Evolutionary conservation across 805 yeast species (phyloP), one percentile per base, ranked within the genome.

Genomic region (Saturnispora zaruensis): DNA sequence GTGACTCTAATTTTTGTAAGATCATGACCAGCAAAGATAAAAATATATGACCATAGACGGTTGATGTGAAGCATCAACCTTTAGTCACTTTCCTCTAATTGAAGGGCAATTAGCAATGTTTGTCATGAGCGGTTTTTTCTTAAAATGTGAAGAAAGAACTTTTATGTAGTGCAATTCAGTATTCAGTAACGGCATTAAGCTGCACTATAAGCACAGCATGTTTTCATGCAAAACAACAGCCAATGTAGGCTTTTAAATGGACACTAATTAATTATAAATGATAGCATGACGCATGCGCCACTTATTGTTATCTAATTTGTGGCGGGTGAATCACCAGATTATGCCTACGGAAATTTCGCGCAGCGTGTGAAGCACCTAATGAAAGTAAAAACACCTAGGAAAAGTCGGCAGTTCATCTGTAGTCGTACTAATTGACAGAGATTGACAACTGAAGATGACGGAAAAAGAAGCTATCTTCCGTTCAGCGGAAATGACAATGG

Each of bases 401-500:
- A 43, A 30, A 30, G 28, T 26, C 36, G 33, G 46, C 32, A 30
- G 28, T 43, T 30, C 46, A 28, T 30, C 20, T 20, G n/a, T 6
- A 13, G 13, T 21, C 20, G 7, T n/a, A 7, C 8, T 20, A 11
- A 9, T 6, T 28, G 5, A 26, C 14, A 4, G 13, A 36, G 21
- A 20, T 18, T 13, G 5, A 13, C 18, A 38, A 8, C 18, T 20
- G 16, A 53, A 44, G 3, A 54, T 54, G 57, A 20, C 51, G 14
- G 46, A 40, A 4, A 55, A 49, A 18, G 66, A 62, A 51, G 66
- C 66, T 14, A 62, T 62, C 56, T 62, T 62, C 59, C 66, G 66
- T 76, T 91, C 99, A 53, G 99, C 98, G 85, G 95, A 86, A 62
- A 95, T 93, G 98, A 79, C 96, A 46, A 77, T 90, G 63, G 82